Evolutionary conservation across 2,329 filamentous ascomycete species (phyloP).

Genomic region (Allantophomopsis lycopodina): DNA sequence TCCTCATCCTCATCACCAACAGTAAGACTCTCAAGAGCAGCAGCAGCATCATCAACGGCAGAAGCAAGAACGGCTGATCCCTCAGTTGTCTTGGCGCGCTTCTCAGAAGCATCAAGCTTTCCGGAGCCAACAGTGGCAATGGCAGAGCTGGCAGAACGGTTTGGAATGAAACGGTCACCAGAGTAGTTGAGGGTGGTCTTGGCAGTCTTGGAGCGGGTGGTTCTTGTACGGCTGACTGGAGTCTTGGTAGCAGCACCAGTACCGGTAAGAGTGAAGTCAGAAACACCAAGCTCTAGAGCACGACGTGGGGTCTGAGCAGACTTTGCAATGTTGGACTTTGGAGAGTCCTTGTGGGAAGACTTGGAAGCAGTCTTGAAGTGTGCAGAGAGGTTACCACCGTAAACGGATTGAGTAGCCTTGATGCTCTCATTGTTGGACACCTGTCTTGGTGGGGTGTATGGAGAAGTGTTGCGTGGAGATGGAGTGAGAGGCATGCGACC

Average conservation of each 20-base stretch:
- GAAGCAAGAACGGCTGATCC: slow-evolving; percentile 65
- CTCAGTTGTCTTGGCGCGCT: slow-evolving; percentile 64
- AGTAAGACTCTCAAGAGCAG: slow-evolving; percentile 64
- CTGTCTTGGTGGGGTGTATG: slow-evolving; percentile 59
- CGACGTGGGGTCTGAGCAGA: slow-evolving; percentile 64
- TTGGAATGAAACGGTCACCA: slow-evolving; percentile 92
- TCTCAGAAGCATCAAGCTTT: slow-evolving; percentile 64
- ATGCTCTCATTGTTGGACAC: slow-evolving; percentile 37
- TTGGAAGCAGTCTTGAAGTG: slow-evolving; percentile 61
- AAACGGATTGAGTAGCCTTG: slow-evolving; percentile 55
- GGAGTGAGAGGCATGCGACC: slow-evolving; percentile 91
- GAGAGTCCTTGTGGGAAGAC: slow-evolving; percentile 65
- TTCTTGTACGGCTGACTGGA: slow-evolving; percentile 39
- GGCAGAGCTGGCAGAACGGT: slow-evolving; percentile 78
- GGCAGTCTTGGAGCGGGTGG: slow-evolving; percentile 36
- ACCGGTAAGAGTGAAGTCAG: slow-evolving; percentile 81
- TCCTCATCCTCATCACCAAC: slow-evolving; percentile 57
- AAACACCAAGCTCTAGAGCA: slow-evolving; percentile 75
- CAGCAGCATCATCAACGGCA: slow-evolving; percentile 58
- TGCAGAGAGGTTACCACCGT: slow-evolving; percentile 65
- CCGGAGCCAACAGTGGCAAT: slow-evolving; percentile 69
- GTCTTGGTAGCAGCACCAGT: slow-evolving; percentile 54
- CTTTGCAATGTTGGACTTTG: slow-evolving; percentile 90
- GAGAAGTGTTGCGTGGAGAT: slow-evolving; percentile 68
- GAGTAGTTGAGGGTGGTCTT: slow-evolving; percentile 74